Evolutionary conservation across 1,284 basidiomycete genomes (phyloP), one percentile per base, ranked within the genome.

Genomic region (Melampsora larici-populina): DNA sequence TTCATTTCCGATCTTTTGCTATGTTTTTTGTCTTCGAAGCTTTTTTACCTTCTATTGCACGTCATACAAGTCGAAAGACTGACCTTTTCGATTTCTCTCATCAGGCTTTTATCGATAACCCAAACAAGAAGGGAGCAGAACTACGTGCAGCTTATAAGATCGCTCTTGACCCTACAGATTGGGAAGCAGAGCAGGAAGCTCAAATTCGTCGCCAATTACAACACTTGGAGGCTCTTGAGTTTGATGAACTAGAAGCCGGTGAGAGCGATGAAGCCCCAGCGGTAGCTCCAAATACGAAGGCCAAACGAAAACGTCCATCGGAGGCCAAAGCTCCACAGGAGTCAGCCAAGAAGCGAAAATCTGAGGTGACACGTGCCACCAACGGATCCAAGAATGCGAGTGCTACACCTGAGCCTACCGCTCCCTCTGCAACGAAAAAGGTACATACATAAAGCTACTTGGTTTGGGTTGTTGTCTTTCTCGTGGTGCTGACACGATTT

Each of bases 91-190:
- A 46, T 46, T 46, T 18, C 15, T 18, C 5, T 18, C 46, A 46
- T 46, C 62, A 79, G 64, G 79, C 79, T 11, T 80, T 70, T 63
- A 71, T 80, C 40, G 72, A 79, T 43, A 79, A 80, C 63, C 79
- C 79, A 6, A 78, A 78, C 63, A 80, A 79, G 63, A 78, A 78
- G 63, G 71, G 71, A 24, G 74, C 72, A n/a, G 79, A 80, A 33
- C 70, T 80, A 17, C 60, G 64, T 26, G 68, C 79, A 26, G 79
- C 79, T 29, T 80, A 79, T 74, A 62, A 64, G 26, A 72, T 80
- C 31, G 79, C 79, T 29, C 69, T 78, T 1, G 70, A 71, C 40
- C 79, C 79, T 9, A 48, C 46, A 24, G 69, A 65, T 21, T 80
- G 79, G 79, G 78, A 80, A 49, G 68, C 78, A 24, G 79, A 79